Evolutionary conservation across 164 flowering plant genomes (phyloP).

Genomic region (Annona squamosa): DNA sequence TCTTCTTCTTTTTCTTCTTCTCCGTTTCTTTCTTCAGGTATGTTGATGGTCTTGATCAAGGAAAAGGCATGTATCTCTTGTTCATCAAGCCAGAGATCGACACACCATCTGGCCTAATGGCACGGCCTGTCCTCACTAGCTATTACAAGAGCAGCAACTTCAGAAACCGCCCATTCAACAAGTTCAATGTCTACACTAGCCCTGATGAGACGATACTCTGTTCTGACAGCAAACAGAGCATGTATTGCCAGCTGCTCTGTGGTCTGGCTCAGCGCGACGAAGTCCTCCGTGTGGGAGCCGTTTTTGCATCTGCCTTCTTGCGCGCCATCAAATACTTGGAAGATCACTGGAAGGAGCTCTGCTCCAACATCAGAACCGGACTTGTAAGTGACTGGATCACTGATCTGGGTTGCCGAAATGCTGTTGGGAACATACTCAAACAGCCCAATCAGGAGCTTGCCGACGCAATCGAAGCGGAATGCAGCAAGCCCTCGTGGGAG

Average conservation of each 20-base stretch:
- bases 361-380: constrained; percentile 50
- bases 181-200: constrained; percentile 31
- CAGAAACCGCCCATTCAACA: constrained; percentile 29
- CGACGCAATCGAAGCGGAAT: constrained; percentile 32
- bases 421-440: constrained; percentile 27
- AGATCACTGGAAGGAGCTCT: constrained; percentile 44
- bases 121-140: constrained; percentile 39
- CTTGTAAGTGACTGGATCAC: constrained; percentile 38
- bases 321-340: constrained; percentile 64
- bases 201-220: constrained; percentile 53
- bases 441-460: constrained; percentile 39
- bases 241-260: constrained; percentile 75
- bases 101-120: constrained; percentile 36
- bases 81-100: constrained; percentile 37
- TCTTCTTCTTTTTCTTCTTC: not conserved
- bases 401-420: constrained; percentile 35
- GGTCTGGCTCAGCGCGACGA: constrained; percentile 47
- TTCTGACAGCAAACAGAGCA: constrained; percentile 55
- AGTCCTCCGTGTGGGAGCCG: constrained; percentile 72
- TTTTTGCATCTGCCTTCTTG: constrained; percentile 70
- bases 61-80: constrained; percentile 56
- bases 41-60: constrained; percentile 50
- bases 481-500: constrained; percentile 40
- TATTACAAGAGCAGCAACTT: constrained; percentile 39
- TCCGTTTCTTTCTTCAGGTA: constrained; percentile 26